Base-by-base conservation (phyloP, 768 basidiomycete species). In the Boletus edulis region DNA sequence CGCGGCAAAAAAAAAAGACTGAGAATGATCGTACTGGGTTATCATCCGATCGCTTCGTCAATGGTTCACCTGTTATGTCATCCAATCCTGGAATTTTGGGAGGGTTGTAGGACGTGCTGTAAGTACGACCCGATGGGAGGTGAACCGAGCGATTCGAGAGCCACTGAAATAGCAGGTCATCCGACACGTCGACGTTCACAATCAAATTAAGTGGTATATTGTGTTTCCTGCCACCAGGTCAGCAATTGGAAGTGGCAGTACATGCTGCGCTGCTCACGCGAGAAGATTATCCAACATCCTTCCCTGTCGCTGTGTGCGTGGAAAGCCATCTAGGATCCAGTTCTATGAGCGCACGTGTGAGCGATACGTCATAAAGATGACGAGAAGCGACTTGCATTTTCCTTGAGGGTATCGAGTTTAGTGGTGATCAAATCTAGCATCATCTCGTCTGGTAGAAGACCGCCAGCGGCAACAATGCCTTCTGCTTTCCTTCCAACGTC, bases 311-410 rank as follows among this genome's bases (percentile, higher is more conserved):
- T 91, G 76, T 7, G 92, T 95, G 43, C 94, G 84, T 50, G 94
- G 94, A 66, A 95, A 95, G 31, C 94, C 94, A 56, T 95, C 94
- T 47, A 94, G 71, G 56, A 94, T 86, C 93, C 93, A 94, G 66
- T 88, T 86, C 89, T 93, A 44, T 40, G 32, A 14, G 52, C 29
- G 38, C 40, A 56, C 59, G 54, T 42, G 50, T 47, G 57, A 57
- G 47, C 40, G n/a, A 40, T n/a, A 12, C 22, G 24, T 20, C 39
- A 40, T 32, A 7, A 48, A 39, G 32, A 20, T 10, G 29, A 49
- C 15, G 12, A 58, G 72, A 32, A 46, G 48, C 39, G 1, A 51
- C 78, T 35, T 55, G 82, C 90, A 73, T 83, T 84, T 67, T 84
- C 81, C 51, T 78, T 78, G 41, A 90, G 73, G 42, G 71, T 64